Base-by-base conservation (phyloP, 306 rosid species). In the Elaeagnus macrophylla region DNA sequence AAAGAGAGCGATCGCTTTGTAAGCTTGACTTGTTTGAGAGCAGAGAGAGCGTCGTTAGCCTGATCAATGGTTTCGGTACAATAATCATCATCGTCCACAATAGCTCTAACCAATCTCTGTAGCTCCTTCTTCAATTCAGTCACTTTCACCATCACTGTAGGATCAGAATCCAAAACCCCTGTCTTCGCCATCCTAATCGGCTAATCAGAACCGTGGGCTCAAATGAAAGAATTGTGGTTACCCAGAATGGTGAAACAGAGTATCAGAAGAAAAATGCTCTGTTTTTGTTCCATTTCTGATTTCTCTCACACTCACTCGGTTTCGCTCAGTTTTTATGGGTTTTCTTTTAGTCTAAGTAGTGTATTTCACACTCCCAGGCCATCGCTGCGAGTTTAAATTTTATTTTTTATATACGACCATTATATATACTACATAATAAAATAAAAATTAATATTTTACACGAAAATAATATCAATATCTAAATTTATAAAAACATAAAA, bases 81-180 rank as follows among this genome's bases (percentile, higher is more conserved):
- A 67, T 9, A 77, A 70, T 76, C 84, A 7, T 83, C 94, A 54
- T 89, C 95, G 10, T 80, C 87, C 6, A 85, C 63, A 18, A 89
- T 79, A 52, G 80, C 79, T 48, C 54, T 67, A 37, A 83, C 78
- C 59, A 89, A 53, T 68, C 77, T 83, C 62, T 80, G 86, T 51
- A 85, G 50, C 71, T 85, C 93, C 68, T 53, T 89, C 87, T 89
- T 89, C 79, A 89, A 73, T 62, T 89, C 97, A 6, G 70, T 32
- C 25, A 66, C 71, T 60, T 69, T 85, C 53, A 70, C 75, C 75
- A 70, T 54, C 67, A 45, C 70, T 54, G 77, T 57, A 51, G 79
- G 76, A 66, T 71, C 75, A 64, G 97, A 77, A 72, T 80, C 89
- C 37, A 76, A 61, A 1, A 76, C 81, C 5, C 77, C 93, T 12